Evolutionary conservation across 768 basidiomycete genomes (phyloP), one percentile per base, ranked within the genome.

Genomic region (Megacollybia marginata): DNA sequence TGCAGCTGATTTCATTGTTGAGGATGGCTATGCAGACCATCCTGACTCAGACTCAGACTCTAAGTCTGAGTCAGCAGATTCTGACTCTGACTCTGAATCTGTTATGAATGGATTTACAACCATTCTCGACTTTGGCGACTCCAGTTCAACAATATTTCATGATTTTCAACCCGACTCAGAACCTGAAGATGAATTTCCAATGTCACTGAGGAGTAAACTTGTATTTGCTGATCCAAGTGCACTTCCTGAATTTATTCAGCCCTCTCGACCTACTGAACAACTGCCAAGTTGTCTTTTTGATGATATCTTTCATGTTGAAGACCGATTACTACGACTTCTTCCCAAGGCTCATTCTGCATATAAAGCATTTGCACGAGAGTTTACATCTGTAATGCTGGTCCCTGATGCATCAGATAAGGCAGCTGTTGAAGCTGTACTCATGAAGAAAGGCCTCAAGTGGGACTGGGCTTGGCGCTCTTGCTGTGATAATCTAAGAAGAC

Each of bases 311-410:
- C 52, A 53, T 23, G 49, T 53, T 16, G 45, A 48, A 45, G 48
- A 53, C 31, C 36, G 52, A 2, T 42, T 50, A 5, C 23, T 42
- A 8, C 35, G 48, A 19, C n/a, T 43, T 2, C 44, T 53, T 9
- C 46, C 48, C 16, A 53, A 53, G 32, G 44, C 48, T 11, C 52
- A 53, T 28, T 42, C 52, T 1, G 52, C 49, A 2, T 53, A 36
- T 46, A 50, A 53, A 19, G 49, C 43, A n/a, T 53, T 53, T 33
- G 28, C 52, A 5, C 52, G 48, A 19, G 20, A 46, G n/a, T 53
- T 53, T 38, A 42, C 42, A 15, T 43, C 47, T 33, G 47, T 32
- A 1, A 50, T 52, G 16, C 51, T 55, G n/a, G 46, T 55, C 38
- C 48, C 48, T 16, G 54, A 52, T n/a, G 23, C n/a, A 7, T 38